phyloP scores from a whole-genome alignment of 2,329 filamentous ascomycete genomes.

The Colletotrichum tamarilloi region DNA sequence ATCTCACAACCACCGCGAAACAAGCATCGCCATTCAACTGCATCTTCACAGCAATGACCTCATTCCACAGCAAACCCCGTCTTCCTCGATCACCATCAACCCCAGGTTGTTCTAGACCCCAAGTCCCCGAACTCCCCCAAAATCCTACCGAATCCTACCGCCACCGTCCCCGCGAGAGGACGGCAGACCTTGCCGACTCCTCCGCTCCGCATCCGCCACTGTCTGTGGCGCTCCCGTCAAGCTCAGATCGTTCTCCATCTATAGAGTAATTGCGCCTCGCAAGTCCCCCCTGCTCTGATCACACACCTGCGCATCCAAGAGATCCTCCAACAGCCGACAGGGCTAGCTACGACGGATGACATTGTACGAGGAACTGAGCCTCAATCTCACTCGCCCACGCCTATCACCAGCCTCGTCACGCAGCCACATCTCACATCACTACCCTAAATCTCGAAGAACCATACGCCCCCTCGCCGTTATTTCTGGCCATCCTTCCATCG shows the following conservation, averaged over 20 bases:
- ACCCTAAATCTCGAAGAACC: conserved; percentile 7
- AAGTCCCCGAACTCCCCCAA: neutral
- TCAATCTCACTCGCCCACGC: conserved; percentile 17
- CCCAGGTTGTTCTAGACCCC: neutral
- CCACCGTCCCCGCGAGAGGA: conserved; percentile 10
- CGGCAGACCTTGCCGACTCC: conserved; percentile 5
- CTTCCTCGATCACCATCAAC: neutral
- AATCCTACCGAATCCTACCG: conserved; percentile 12
- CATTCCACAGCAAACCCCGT: neutral
- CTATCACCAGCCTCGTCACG: conserved; percentile 4
- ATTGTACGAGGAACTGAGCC: conserved; percentile 18
- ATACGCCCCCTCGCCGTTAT: neutral
- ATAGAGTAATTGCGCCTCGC: neutral
- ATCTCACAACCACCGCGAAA: too few species aligned
- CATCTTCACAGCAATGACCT: neutral
- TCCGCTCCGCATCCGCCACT: neutral
- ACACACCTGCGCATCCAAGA: neutral
- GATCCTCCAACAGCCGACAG: neutral
- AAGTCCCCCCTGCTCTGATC: neutral
- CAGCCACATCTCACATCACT: conserved; percentile 31
- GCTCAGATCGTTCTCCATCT: neutral
- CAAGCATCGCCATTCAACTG: too few species aligned
- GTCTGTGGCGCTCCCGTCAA: neutral
- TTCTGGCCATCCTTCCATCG: neutral
- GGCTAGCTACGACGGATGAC: neutral